Evolutionary conservation across 805 yeast genomes (phyloP).

Genomic region (Millerozyma acaciae): DNA sequence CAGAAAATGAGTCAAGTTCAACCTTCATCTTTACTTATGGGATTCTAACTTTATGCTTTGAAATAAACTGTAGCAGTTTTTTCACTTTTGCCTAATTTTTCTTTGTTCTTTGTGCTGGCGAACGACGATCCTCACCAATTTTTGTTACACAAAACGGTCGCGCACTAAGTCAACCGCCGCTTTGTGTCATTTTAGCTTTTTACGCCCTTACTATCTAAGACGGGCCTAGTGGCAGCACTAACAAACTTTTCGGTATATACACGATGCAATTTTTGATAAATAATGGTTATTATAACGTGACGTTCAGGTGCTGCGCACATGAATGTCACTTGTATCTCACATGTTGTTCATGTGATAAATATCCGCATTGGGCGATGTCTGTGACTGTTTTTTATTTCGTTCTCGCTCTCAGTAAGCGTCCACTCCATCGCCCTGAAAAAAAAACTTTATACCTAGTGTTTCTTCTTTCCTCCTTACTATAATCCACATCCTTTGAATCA

Average conservation of each 20-base stretch:
- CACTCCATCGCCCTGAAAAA: slow-evolving; percentile 3
- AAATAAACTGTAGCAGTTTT: background rate
- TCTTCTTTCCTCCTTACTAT: slow-evolving; percentile 4
- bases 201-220: too few species aligned
- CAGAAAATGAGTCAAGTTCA: slow-evolving; percentile 99
- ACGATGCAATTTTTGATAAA: too few species aligned
- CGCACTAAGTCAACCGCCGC: background rate
- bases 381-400: slow-evolving; percentile 3
- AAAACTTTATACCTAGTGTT: slow-evolving; percentile 1
- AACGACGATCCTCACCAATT: background rate
- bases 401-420: slow-evolving; percentile 6
- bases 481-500: slow-evolving; percentile 1
- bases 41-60: slow-evolving; percentile 1
- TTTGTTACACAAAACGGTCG: slow-evolving; percentile 5
- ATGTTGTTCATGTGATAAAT: too few species aligned
- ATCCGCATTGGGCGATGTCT: too few species aligned
- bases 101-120: background rate
- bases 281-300: too few species aligned
- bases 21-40: slow-evolving; percentile 79
- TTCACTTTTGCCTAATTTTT: slow-evolving; percentile 1
- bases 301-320: too few species aligned
- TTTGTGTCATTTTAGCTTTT: slow-evolving; percentile 2
- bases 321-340: too few species aligned
- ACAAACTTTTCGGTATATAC: too few species aligned
- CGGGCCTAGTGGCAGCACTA: too few species aligned